Evolutionary conservation across 306 rosid species (phyloP).

Genomic region (Rubus parviflorus): DNA sequence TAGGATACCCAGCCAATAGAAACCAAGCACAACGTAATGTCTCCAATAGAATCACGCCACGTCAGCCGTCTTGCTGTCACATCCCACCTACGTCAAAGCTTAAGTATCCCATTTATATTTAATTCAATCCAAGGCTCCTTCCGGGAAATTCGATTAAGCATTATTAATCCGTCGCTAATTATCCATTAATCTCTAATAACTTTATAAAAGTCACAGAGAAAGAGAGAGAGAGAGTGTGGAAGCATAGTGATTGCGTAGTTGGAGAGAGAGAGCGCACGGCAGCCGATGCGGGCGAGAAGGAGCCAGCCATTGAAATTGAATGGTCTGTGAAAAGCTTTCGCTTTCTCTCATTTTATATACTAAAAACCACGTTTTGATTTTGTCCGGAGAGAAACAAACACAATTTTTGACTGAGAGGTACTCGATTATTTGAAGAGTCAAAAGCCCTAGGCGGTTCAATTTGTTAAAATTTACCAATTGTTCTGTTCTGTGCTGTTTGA

Average conservation of each 20-base stretch:
- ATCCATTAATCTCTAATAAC: not conserved
- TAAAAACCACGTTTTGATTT: not conserved
- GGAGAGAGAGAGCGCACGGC: slow-evolving; percentile 2
- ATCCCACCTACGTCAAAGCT: not conserved
- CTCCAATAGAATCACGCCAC: not conserved
- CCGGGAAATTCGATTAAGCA: not conserved
- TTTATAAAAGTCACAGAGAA: slow-evolving; percentile 7
- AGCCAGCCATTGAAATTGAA: not conserved
- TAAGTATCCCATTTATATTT: not conserved
- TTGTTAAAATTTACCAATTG: not conserved
- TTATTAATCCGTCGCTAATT: not conserved
- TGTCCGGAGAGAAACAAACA: slow-evolving; percentile 30
- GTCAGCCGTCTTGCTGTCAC: not conserved
- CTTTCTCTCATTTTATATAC: not conserved
- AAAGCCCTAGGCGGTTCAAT: not conserved
- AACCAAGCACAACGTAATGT: not conserved
- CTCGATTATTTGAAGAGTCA: not conserved
- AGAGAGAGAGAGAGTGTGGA: slow-evolving; percentile 10
- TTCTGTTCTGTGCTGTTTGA: not conserved
- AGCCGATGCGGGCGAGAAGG: not conserved
- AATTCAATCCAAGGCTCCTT: not conserved
- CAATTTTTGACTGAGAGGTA: not conserved
- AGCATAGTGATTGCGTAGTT: slow-evolving; percentile 14
- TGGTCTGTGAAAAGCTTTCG: not conserved
- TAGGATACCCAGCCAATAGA: slow-evolving; percentile 2